Base-by-base conservation (phyloP, 2,329 filamentous ascomycete species). In the Fusarium sp. region DNA sequence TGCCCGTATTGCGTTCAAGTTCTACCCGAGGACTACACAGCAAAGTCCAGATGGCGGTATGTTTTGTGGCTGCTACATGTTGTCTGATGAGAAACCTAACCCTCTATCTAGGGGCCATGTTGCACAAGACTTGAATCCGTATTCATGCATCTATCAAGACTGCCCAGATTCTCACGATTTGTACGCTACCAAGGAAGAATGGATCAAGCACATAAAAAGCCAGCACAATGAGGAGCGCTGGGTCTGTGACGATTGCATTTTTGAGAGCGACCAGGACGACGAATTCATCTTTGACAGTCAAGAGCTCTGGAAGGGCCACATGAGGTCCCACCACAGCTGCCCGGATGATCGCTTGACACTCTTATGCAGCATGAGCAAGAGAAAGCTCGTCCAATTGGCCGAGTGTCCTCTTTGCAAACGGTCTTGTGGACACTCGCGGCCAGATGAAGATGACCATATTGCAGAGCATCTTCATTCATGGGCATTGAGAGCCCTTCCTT, bases 161-260 rank as follows among this genome's bases (percentile, higher is more conserved):
- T 52, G 47, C 13, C 24, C 47, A n/a, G 47, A 29, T n/a, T n/a
- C 47, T 2, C 47, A 52, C 18, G 13, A 52, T 10, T 10, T 52
- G 47, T 52, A 52, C 29, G 24, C 47, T n/a, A 52, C 47, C 47
- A 52, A 7, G 9, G 47, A 52, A 24, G 47, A 52, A 52, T 52
- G 47, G 47, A 29, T 29, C 16, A 52, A 52, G 24, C 47, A 52
- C 10, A 52, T 52, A 29, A 29, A 11, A 18, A 29, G 10, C 24
- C 16, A 13, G 4, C 47, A 52, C 16, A 52, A 29, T 24, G 54
- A 22, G 24, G n/a, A 62, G 20, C 58, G 58, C 10, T 66, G 64
- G 64, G 35, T 57, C 24, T 66, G 64, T 37, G 64, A 66, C 27
- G 22, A 66, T n/a, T 66, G 64, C 58, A 62, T 59, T 20, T 56